Percentiles rank a stretch among this genome's conserved stretches.
These are phyloP conservation scores for Daedalea quercina DNA, from an alignment of 768 basidiomycete species.

Conservation along the genomic window DNA sequence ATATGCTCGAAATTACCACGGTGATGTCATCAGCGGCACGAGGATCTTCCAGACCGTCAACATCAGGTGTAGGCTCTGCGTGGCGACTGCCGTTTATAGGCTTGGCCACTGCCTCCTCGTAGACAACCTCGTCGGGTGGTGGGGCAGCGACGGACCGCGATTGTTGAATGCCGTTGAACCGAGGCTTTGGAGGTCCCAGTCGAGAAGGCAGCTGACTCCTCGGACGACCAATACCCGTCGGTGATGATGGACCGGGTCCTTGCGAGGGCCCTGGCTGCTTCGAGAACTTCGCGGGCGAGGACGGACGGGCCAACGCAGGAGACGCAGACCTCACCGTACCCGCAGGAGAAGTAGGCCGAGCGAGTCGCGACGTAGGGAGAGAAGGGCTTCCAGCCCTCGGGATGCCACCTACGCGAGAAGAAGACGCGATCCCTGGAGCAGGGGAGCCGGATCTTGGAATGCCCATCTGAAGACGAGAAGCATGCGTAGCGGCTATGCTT, in stretches of 20 bases:
- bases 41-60: constrained; percentile 23
- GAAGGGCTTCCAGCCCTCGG: constrained; percentile 46
- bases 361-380: constrained; percentile 31
- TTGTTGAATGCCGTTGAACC: constrained; percentile 23
- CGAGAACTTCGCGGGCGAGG: constrained; percentile 3
- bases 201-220: constrained; percentile 73
- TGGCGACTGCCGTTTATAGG: constrained; percentile 2
- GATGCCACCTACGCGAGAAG: constrained; percentile 35
- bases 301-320: constrained; percentile 15
- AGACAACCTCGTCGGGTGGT: not conserved
- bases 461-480: constrained; percentile 45
- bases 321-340: constrained; percentile 40
- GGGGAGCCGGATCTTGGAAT: constrained; percentile 47
- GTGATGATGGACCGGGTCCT: constrained; percentile 27
- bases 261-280: constrained; percentile 20
- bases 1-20: constrained; percentile 80
- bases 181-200: constrained; percentile 57
- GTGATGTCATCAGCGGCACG: constrained; percentile 54
- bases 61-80: not conserved
- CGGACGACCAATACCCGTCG: constrained; percentile 40
- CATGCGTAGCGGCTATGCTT: constrained; percentile 36
- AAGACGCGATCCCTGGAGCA: constrained; percentile 25
- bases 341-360: constrained; percentile 37
- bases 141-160: not conserved
- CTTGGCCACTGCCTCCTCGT: not conserved